Conservation (phyloP, 1,139 yeast genomes). For the Hansenula sp. region DNA sequence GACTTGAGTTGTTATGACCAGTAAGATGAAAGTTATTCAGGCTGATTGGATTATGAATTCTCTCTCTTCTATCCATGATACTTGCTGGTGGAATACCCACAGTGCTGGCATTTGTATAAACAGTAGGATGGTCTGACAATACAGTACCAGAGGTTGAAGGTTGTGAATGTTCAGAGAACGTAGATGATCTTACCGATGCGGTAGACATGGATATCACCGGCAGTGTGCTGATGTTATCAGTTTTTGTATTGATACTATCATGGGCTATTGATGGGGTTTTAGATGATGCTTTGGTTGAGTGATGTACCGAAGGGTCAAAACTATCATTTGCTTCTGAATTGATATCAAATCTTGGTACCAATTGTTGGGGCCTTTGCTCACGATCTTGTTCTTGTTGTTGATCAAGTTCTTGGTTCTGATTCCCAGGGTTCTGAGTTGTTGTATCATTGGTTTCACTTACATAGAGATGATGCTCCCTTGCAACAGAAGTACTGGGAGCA, state of each 20-base stretch:
- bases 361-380: neutral
- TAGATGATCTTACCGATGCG: constrained; percentile 34
- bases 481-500: too few species aligned
- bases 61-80: constrained; percentile 44
- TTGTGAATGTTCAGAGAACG: constrained; percentile 30
- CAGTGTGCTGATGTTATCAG: constrained; percentile 43
- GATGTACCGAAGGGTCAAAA: neutral
- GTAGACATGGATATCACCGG: constrained; percentile 52
- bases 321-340: neutral
- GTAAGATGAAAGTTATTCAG: constrained; percentile 1
- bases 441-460: too few species aligned
- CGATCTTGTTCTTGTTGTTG: neutral
- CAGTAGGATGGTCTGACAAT: constrained; percentile 38
- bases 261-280: constrained; percentile 10
- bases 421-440: too few species aligned
- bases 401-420: neutral
- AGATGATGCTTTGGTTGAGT: neutral
- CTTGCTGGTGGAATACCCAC: constrained; percentile 66
- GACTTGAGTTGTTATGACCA: constrained; percentile 3
- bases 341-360: neutral
- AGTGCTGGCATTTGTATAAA: constrained; percentile 57
- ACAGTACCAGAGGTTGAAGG: constrained; percentile 39
- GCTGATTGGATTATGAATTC: constrained; percentile 7
- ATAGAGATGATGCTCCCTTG: too few species aligned
- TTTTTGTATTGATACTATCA: constrained; percentile 12